These are phyloP conservation scores for Ophidiomyces ophidiicola DNA, from an alignment of 2,329 filamentous ascomycete genomes.

Conservation along the genomic window DNA sequence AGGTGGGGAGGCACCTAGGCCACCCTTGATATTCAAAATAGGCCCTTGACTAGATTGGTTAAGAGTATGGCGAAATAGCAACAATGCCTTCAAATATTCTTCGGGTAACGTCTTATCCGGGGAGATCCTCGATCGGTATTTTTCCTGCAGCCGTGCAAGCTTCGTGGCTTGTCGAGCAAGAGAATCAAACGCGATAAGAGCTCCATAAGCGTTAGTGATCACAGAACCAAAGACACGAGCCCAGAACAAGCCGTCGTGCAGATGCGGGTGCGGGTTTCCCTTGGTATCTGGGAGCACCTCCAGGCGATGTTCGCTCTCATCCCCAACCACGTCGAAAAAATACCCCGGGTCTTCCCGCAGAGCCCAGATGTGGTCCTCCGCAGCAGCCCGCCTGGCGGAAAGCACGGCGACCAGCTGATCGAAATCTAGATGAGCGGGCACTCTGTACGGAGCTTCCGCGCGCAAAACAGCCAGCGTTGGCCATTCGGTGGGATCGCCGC, in stretches of 20 bases:
- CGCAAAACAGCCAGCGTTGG: constrained; percentile 32
- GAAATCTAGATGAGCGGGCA: constrained; percentile 39
- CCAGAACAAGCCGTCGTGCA: constrained; percentile 27
- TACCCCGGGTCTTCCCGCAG: constrained; percentile 41
- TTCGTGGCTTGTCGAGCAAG: constrained; percentile 24
- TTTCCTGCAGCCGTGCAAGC: constrained; percentile 22
- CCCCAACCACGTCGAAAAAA: constrained; percentile 36
- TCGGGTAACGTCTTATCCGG: constrained; percentile 26
- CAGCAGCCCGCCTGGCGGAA: constrained; percentile 29
- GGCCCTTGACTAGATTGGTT: constrained; percentile 24
- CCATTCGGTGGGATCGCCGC: constrained; percentile 23
- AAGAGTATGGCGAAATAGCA: constrained; percentile 31
- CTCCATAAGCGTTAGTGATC: constrained; percentile 25
- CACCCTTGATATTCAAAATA: constrained; percentile 20
- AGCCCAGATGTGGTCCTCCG: constrained; percentile 44
- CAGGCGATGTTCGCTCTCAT: constrained; percentile 35
- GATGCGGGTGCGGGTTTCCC: constrained; percentile 18
- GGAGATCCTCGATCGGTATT: constrained; percentile 25
- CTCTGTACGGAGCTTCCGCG: constrained; percentile 42
- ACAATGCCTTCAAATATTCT: constrained; percentile 30
- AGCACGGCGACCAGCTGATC: constrained; percentile 36
- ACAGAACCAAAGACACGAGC: constrained; percentile 27
- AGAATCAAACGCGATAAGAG: constrained; percentile 31
- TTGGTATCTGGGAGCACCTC: constrained; percentile 33
- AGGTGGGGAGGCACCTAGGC: constrained; percentile 31